phyloP scores from a whole-genome alignment of 2,329 filamentous ascomycete species.

The Aspergillus sergii region DNA sequence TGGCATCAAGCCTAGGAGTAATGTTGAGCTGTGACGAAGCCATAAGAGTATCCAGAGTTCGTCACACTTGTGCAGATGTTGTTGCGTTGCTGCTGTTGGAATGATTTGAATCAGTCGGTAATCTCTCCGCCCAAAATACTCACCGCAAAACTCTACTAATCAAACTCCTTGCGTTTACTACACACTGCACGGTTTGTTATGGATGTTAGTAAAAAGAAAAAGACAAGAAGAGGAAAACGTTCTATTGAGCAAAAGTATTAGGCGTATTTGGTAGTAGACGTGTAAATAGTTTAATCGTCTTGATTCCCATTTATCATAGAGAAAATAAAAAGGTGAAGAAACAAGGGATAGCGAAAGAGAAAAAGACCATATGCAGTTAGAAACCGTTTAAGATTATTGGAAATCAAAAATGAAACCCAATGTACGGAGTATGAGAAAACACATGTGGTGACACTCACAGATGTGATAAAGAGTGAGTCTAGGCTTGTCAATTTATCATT shows the following conservation, averaged over 20 bases:
- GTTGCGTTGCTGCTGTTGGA: constrained; percentile 1
- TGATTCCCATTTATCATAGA: neutral
- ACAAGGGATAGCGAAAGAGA: neutral
- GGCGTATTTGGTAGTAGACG: neutral
- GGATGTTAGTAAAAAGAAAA: neutral
- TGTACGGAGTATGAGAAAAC: too few relatives aligned
- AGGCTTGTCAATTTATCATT: neutral
- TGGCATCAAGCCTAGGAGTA: constrained; percentile 20
- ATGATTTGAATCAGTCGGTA: neutral
- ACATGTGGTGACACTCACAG: neutral
- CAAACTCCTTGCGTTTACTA: neutral
- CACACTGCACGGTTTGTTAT: neutral
- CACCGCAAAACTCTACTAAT: constrained; percentile 6
- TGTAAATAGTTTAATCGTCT: neutral
- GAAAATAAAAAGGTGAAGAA: too few relatives aligned
- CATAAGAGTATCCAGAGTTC: constrained; percentile 20
- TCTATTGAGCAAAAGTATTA: neutral
- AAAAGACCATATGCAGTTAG: too few relatives aligned
- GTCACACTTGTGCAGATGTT: constrained; percentile 2
- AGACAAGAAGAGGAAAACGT: neutral
- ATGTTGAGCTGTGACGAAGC: constrained; percentile 20
- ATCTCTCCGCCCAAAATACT: constrained; percentile 3
- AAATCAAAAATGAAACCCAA: too few relatives aligned
- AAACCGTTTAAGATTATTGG: too few relatives aligned
- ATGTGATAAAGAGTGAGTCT: neutral